phyloP scores from a whole-genome alignment of 768 basidiomycete genomes.

The Saitozyma sp. region DNA sequence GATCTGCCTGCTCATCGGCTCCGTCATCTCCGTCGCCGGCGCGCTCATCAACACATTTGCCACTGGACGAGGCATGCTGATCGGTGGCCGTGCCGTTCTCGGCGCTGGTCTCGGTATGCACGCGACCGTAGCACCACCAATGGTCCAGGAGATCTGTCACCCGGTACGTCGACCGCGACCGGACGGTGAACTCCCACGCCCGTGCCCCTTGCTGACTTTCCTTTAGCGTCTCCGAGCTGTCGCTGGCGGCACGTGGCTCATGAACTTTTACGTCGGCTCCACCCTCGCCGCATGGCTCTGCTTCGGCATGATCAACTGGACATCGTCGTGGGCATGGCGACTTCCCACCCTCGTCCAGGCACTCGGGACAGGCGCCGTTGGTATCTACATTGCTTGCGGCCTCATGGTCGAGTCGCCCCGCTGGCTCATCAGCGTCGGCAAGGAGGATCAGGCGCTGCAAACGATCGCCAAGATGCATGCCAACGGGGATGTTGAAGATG shows the following conservation, averaged over 20 bases:
- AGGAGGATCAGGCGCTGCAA: conserved; percentile 65
- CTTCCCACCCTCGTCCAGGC: conserved; percentile 28
- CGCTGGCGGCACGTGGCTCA: conserved; percentile 13
- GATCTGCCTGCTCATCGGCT: conserved; percentile 10
- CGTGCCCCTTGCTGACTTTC: too few relatives aligned
- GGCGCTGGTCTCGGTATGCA: conserved; percentile 53
- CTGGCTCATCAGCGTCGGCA: conserved; percentile 74
- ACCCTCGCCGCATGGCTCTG: conserved; percentile 16
- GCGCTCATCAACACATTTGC: conserved; percentile 18
- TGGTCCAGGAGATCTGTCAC: conserved; percentile 51
- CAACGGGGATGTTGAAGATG: conserved; percentile 65
- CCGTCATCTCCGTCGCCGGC: conserved; percentile 15
- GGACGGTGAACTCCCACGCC: background rate
- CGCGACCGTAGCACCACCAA: conserved; percentile 60
- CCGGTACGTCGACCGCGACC: conserved; percentile 4
- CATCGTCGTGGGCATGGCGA: conserved; percentile 63
- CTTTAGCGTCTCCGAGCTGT: conserved; percentile 3
- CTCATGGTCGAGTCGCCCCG: conserved; percentile 81
- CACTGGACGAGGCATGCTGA: conserved; percentile 25
- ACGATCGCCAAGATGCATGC: conserved; percentile 80
- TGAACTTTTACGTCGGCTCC: conserved; percentile 18
- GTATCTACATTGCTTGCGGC: conserved; percentile 56
- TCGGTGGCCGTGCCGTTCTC: conserved; percentile 47
- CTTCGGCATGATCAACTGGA: conserved; percentile 19
- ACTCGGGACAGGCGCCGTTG: conserved; percentile 52